Conservation (phyloP, 179 eudicot genomes). For the Carnegiea gigantea region DNA sequence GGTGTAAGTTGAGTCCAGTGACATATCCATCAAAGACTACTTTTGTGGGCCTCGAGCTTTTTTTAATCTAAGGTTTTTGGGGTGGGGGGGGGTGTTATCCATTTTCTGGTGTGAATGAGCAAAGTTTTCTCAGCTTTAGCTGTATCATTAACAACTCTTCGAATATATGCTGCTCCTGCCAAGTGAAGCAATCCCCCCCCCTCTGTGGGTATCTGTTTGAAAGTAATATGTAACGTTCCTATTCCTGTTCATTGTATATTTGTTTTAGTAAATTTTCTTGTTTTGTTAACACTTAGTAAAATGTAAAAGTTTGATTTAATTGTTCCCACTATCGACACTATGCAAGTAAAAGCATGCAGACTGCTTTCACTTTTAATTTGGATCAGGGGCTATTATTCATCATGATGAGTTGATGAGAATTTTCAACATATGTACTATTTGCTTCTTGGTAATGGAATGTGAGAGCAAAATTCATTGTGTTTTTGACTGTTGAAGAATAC, state of each 20-base stretch:
- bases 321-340: too few relatives aligned
- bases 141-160: not conserved
- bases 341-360: too few relatives aligned
- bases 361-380: conserved; percentile 5
- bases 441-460: not conserved
- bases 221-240: not conserved
- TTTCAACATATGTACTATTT: not conserved
- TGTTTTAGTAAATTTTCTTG: not conserved
- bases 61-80: not conserved
- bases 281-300: not conserved
- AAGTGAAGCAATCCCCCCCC: not conserved
- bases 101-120: not conserved
- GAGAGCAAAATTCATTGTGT: not conserved
- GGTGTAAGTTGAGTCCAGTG: too few relatives aligned
- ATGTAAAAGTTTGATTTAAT: too few relatives aligned
- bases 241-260: not conserved
- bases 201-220: not conserved
- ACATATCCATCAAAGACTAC: too few relatives aligned
- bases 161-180: not conserved
- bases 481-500: not conserved
- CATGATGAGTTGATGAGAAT: not conserved
- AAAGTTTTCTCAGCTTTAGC: not conserved
- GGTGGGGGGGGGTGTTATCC: not conserved
- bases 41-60: too few relatives aligned
- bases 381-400: not conserved